Percentiles rank a stretch among this genome's conserved stretches.
Evolutionary conservation across 176 grass and related monocot genomes (phyloP).

Genomic region (Raddia distichophylla): DNA sequence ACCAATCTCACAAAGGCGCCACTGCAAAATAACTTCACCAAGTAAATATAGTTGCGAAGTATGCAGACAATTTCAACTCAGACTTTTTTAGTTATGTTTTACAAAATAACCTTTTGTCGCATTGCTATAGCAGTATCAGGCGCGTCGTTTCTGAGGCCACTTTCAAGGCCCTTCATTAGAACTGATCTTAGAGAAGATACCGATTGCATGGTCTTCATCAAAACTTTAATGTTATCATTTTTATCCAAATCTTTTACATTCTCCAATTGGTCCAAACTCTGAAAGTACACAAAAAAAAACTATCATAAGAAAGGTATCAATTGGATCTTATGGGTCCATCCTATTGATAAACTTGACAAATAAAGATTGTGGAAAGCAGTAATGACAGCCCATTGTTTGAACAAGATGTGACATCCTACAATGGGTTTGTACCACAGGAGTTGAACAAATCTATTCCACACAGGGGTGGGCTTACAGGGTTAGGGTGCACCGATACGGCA

Average conservation of each 20-base stretch:
- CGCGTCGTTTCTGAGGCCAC: constrained; percentile 93
- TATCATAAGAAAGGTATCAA: constrained; percentile 20
- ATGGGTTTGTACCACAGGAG: background rate
- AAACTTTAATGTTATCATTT: constrained; percentile 51
- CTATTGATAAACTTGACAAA: constrained; percentile 19
- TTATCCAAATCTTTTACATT: constrained; percentile 44
- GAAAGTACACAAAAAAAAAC: constrained; percentile 47
- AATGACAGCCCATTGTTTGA: background rate
- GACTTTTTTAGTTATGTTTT: constrained; percentile 13
- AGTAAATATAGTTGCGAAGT: constrained; percentile 42
- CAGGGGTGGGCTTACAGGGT: no score
- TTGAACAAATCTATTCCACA: background rate
- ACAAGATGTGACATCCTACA: constrained; percentile 1
- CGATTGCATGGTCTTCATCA: constrained; percentile 73
- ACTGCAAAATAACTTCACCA: constrained; percentile 55
- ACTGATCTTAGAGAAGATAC: constrained; percentile 69
- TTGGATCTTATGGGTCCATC: background rate
- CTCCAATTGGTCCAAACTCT: constrained; percentile 74
- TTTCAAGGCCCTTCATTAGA: constrained; percentile 88
- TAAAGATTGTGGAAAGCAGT: constrained; percentile 12
- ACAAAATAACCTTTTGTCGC: constrained; percentile 84
- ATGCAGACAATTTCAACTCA: constrained; percentile 24
- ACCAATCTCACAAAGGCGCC: constrained; percentile 95
- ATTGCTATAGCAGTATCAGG: constrained; percentile 89
- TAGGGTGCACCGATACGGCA: background rate